Evolutionary conservation across 2,329 filamentous ascomycete genomes (phyloP).

Genomic region (Ramularia collo-cygni): DNA sequence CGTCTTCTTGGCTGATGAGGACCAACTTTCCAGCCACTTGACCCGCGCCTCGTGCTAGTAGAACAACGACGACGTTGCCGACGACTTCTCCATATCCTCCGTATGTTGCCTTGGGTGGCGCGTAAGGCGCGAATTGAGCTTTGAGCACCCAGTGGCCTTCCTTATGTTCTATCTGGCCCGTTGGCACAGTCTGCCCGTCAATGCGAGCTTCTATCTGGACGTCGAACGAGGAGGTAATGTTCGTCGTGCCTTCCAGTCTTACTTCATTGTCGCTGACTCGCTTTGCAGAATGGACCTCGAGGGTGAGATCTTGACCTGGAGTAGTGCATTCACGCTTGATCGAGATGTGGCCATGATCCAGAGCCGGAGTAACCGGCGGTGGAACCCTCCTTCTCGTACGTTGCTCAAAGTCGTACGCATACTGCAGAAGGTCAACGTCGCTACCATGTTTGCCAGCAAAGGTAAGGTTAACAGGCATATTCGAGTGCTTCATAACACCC

Average conservation of each 20-base stretch:
- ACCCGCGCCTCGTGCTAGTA: constrained; percentile 9
- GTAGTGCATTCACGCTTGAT: too few relatives aligned
- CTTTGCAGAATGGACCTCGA: background rate
- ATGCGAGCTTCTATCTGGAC: constrained; percentile 5
- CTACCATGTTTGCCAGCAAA: constrained; percentile 46
- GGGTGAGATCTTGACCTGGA: background rate
- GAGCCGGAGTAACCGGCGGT: constrained; percentile 22
- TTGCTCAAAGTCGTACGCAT: constrained; percentile 25
- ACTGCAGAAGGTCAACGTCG: constrained; percentile 33
- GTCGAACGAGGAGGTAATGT: constrained; percentile 1
- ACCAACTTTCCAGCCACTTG: constrained; percentile 11
- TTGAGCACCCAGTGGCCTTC: constrained; percentile 12
- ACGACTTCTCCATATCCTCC: constrained; percentile 23
- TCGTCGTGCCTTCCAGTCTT: background rate
- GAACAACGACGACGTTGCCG: constrained; percentile 18
- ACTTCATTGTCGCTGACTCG: background rate
- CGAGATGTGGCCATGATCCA: too few relatives aligned
- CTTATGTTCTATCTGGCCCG: constrained; percentile 1
- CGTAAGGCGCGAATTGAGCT: constrained; percentile 13
- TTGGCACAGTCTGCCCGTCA: constrained; percentile 4
- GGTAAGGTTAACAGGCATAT: constrained; percentile 49
- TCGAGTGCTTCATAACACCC: constrained; percentile 41
- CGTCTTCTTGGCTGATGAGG: constrained; percentile 12
- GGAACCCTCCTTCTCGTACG: constrained; percentile 13
- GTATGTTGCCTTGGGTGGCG: constrained; percentile 20